Evolutionary conservation across 208 protist genomes (phyloP).

Genomic region (Porcisia hertigi): DNA sequence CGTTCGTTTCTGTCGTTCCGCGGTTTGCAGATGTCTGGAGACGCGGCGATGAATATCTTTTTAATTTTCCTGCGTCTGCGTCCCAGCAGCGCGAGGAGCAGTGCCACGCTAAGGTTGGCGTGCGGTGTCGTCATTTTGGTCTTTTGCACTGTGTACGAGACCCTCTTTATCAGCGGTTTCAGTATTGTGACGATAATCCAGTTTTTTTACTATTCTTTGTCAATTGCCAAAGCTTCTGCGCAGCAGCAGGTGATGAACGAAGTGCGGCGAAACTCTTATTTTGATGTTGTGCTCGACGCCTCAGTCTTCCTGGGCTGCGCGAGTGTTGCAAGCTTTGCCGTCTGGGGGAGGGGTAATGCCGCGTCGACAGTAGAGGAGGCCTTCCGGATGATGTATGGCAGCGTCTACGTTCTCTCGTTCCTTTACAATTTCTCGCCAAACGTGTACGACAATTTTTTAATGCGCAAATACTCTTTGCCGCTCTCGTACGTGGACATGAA

Average conservation of each 20-base stretch:
- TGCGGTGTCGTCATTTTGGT: constrained; percentile 51
- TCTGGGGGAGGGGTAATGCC: constrained; percentile 7
- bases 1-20: constrained; percentile 79
- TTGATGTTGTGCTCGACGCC: constrained; percentile 62
- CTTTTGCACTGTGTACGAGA: constrained; percentile 68
- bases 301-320: constrained; percentile 40
- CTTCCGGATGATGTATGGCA: constrained; percentile 57
- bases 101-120: constrained; percentile 23
- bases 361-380: constrained; percentile 34
- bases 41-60: constrained; percentile 62
- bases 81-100: constrained; percentile 12
- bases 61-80: constrained; percentile 27
- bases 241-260: constrained; percentile 35
- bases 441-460: constrained; percentile 74
- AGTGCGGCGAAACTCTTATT: constrained; percentile 56
- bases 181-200: constrained; percentile 56
- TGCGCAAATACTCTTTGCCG: constrained; percentile 73
- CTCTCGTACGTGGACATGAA: constrained; percentile 46
- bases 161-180: constrained; percentile 60
- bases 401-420: constrained; percentile 69
- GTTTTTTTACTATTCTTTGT: constrained; percentile 61
- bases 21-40: constrained; percentile 65
- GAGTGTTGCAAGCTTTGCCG: constrained; percentile 21
- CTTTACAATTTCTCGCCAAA: constrained; percentile 79
- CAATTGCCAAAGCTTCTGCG: constrained; percentile 44